Evolutionary conservation across 2,329 filamentous ascomycete genomes (phyloP).

Genomic region (Xylaria sp.): DNA sequence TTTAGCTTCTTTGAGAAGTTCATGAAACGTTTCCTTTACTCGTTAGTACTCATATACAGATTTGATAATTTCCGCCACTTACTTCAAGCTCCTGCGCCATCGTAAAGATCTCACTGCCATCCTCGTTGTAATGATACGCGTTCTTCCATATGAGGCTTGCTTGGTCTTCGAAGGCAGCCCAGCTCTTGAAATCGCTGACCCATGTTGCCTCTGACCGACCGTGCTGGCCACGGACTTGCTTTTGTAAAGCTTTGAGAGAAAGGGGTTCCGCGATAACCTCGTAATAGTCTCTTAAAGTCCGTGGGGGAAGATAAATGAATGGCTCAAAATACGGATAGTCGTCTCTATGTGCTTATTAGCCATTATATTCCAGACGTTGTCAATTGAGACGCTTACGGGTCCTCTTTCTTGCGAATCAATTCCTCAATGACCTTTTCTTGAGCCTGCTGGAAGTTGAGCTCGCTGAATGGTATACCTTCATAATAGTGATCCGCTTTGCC

Average conservation of each 20-base stretch:
- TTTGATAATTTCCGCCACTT: slow-evolving; percentile 38
- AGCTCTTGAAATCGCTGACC: slow-evolving; percentile 78
- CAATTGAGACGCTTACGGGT: slow-evolving; percentile 61
- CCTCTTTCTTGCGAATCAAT: slow-evolving; percentile 74
- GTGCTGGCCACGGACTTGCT: slow-evolving; percentile 78
- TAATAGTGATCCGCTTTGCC: slow-evolving; percentile 64
- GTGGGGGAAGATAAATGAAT: slow-evolving; percentile 81
- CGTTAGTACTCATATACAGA: slow-evolving; percentile 36
- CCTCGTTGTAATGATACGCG: slow-evolving; percentile 89
- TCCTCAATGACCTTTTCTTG: slow-evolving; percentile 87
- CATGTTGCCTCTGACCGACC: slow-evolving; percentile 73
- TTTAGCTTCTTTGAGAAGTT: slow-evolving; percentile 77
- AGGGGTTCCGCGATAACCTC: slow-evolving; percentile 83
- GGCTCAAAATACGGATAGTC: slow-evolving; percentile 77
- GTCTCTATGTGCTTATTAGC: slow-evolving; percentile 60
- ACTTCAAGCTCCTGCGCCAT: slow-evolving; percentile 85
- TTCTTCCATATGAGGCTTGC: slow-evolving; percentile 87
- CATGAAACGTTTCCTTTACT: slow-evolving; percentile 73
- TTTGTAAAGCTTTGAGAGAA: slow-evolving; percentile 81
- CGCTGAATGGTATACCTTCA: slow-evolving; percentile 71
- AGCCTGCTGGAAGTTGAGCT: slow-evolving; percentile 82
- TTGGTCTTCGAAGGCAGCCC: slow-evolving; percentile 84
- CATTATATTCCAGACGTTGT: background rate
- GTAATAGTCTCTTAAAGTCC: slow-evolving; percentile 86
- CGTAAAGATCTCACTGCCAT: slow-evolving; percentile 84